phyloP scores from a whole-genome alignment of 1,284 basidiomycete species.

The Microbotryum scabiosae region DNA sequence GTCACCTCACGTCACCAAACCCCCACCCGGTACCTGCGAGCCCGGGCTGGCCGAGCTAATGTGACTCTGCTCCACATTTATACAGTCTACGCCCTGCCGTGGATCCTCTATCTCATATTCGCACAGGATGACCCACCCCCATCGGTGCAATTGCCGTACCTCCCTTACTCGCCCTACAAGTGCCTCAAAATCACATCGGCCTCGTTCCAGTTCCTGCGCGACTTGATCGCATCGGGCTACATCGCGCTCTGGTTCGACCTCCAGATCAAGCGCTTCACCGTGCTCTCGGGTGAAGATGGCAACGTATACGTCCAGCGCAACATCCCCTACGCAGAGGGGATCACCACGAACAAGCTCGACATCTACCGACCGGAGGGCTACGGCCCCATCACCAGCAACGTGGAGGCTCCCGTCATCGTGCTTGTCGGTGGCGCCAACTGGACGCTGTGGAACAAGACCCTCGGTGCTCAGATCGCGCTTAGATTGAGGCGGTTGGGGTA shows the following conservation, averaged over 20 bases:
- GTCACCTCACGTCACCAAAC: too few species aligned
- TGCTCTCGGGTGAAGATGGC: constrained; percentile 36
- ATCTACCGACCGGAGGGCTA: constrained; percentile 33
- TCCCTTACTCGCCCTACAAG: constrained; percentile 37
- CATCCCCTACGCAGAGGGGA: constrained; percentile 33
- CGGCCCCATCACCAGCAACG: background rate
- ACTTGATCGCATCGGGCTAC: constrained; percentile 30
- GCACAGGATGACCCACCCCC: constrained; percentile 33
- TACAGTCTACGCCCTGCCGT: constrained; percentile 35
- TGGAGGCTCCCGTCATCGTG: constrained; percentile 38
- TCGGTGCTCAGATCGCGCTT: constrained; percentile 38
- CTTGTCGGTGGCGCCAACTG: constrained; percentile 38
- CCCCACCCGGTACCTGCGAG: too few species aligned
- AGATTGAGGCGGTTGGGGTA: constrained; percentile 39
- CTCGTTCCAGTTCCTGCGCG: constrained; percentile 31
- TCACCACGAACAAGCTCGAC: constrained; percentile 33
- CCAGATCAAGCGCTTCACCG: constrained; percentile 36
- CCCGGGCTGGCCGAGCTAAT: too few species aligned
- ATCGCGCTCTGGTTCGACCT: constrained; percentile 37
- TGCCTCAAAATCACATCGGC: constrained; percentile 36
- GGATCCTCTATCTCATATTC: constrained; percentile 38
- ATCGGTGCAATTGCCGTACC: constrained; percentile 30
- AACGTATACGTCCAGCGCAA: constrained; percentile 35
- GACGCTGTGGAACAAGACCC: constrained; percentile 29
- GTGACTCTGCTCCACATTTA: background rate